Base-by-base conservation (phyloP, 768 basidiomycete species). In the Lentinula lateritia region DNA sequence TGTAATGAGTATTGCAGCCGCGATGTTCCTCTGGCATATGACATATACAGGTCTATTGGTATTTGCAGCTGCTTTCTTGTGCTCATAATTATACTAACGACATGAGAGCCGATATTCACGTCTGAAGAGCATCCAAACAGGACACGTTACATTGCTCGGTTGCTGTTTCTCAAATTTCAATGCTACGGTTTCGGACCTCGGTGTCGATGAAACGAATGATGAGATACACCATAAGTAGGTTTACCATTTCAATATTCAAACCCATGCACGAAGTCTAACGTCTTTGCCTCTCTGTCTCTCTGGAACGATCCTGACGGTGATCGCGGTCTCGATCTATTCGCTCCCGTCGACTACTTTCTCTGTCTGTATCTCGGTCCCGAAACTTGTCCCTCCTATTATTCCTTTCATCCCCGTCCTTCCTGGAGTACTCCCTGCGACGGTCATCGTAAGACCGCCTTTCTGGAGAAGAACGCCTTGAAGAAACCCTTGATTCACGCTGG, bases 401-500 rank as follows among this genome's bases (percentile, higher is more conserved):
- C 39, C 73, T 66, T 61, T 73, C 67, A 41, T 74, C 73, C 5
- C 65, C 62, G 56, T 74, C 65, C 43, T 36, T 52, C 50, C 18
- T 18, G 20, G 5, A 16, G 13, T 68, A 61, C 16, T 72, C 73
- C 5, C 73, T 65, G 52, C 72, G 68, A 16, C 70, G 67, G 42
- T 71, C 73, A 52, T 78, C 78, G 54, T 69, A 59, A 53, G 74
- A 69, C 28, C 70, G 70, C 52, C 69, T 73, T 43, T 43, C 70
- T 0, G 84, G 83, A 2, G 86, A 85, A 62, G 80, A 69, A 48
- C 81, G 75, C 63, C 83, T 73, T 3, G 87, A 87, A 20, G 71
- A 71, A 15, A 73, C 69, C 2, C 72, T 69, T n/a, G 79, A 79
- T 1, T 73, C 69, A 12, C 74, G 66, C 28, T 69, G 68, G 48